Percentiles rank a stretch among this genome's conserved stretches.
Evolutionary conservation across 1,284 basidiomycete genomes (phyloP).

Genomic region (Polyporus tsugae): DNA sequence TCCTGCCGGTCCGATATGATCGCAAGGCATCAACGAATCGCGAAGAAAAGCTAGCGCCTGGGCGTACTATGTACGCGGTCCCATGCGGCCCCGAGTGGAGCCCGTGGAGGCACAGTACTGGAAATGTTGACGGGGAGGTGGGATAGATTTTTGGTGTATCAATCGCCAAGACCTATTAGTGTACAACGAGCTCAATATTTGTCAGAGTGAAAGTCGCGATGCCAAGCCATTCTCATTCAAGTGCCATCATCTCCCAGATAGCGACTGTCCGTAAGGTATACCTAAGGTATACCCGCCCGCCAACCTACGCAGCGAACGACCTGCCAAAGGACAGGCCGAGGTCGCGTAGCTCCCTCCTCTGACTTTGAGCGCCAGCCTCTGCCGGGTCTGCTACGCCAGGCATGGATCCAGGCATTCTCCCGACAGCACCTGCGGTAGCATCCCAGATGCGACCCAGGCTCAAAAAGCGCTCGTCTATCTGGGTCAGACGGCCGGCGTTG

Average conservation of each 20-base stretch:
- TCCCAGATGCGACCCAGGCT: conserved; percentile 39
- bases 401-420: conserved; percentile 39
- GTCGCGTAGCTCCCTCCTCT: conserved; percentile 34
- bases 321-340: conserved; percentile 36
- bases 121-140: too few species aligned
- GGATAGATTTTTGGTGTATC: too few species aligned
- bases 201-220: not conserved
- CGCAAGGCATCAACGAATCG: not conserved
- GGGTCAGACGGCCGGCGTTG: conserved; percentile 11
- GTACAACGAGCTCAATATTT: not conserved
- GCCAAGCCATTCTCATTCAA: not conserved
- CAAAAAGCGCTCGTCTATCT: conserved; percentile 28
- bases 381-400: conserved; percentile 21
- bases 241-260: not conserved
- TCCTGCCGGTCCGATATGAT: not conserved
- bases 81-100: not conserved
- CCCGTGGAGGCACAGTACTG: not conserved
- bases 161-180: not conserved
- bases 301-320: conserved; percentile 36
- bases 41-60: not conserved
- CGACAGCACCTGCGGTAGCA: conserved; percentile 15
- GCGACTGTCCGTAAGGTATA: not conserved
- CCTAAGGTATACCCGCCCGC: not conserved
- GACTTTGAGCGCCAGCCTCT: conserved; percentile 12
- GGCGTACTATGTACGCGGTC: not conserved